Evolutionary conservation across 768 basidiomycete species (phyloP), one percentile per base, ranked within the genome.

Genomic region (Crassisporium funariophilum): DNA sequence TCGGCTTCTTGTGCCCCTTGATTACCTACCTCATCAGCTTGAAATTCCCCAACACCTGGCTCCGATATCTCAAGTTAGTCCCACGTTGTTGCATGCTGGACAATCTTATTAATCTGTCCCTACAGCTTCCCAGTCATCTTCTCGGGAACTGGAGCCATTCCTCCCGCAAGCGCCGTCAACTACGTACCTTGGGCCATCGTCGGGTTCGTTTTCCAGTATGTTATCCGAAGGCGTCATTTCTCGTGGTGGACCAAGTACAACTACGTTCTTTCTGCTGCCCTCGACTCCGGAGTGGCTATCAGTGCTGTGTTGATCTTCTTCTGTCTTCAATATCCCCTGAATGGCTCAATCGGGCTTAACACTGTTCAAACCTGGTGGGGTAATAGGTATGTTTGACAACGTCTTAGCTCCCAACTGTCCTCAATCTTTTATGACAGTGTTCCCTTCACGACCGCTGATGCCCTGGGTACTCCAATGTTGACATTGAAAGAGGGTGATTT

Each of bases 201-300:
- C 29, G 83, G 82, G 10, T 84, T 83, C 63, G 69, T 83, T 46
- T 85, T 85, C 75, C 79, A 85, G 50, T 83, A 78, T 43, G 60
- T 76, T 45, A 73, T 86, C 54, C 74, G 84, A 23, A 69, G 79
- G 38, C 76, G 70, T 56, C 70, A 85, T 53, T 81, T 83, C 66
- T 75, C 79, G 1, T 84, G 83, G 83, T 84, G 83, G 83, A 69
- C 73, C n/a, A 84, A 86, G 64, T 79, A 79, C 65, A 79, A 79
- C 58, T 80, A 86, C 52, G 80, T 87, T 15, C 64, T 88, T n/a
- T 87, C 85, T 5, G 83, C 85, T 8, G 86, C 83, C 3, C 56
- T 88, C 54, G 86, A 87, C 54, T 76, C 86, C 11, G 85, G 87
- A n/a, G 69, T 86, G 7, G 84, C 84, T 0, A 53, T 86, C 13